Evolutionary conservation across 176 grass and related monocot genomes (phyloP).

Genomic region (Poa pratensis): DNA sequence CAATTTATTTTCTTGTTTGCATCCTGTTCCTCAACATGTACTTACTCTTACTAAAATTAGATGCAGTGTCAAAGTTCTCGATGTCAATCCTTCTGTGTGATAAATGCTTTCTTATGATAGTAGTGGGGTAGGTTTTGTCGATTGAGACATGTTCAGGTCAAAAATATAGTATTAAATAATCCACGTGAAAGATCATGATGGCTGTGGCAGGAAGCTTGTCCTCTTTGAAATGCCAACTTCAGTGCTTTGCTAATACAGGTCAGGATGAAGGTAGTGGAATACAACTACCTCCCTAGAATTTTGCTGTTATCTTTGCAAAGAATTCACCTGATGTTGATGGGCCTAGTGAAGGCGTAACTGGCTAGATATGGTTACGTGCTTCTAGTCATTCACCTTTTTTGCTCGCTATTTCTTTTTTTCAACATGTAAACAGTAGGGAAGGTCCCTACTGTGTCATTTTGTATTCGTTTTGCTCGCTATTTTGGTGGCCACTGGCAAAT

Average conservation of each 20-base stretch:
- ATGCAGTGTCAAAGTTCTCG: constrained; percentile 10
- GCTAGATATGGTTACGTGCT: constrained; percentile 75
- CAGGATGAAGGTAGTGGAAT: constrained; percentile 93
- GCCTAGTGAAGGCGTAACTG: constrained; percentile 40
- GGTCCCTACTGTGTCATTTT: too few relatives aligned
- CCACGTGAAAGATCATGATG: background rate
- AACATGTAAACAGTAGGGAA: too few relatives aligned
- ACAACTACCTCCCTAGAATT: constrained; percentile 70
- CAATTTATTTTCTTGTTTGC: background rate
- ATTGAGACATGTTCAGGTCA: background rate
- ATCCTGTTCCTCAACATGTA: background rate
- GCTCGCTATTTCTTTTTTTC: background rate
- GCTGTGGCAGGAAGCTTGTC: background rate
- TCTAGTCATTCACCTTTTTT: constrained; percentile 69
- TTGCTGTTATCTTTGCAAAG: constrained; percentile 52
- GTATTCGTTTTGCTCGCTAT: constrained; percentile 46
- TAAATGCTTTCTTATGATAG: constrained; percentile 7
- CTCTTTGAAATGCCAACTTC: background rate
- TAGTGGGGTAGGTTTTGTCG: background rate
- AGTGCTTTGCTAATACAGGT: constrained; percentile 54
- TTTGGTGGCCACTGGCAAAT: constrained; percentile 91
- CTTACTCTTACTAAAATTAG: background rate
- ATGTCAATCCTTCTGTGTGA: background rate
- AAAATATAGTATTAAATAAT: background rate
- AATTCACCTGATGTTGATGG: constrained; percentile 64